Percentiles rank a stretch among this genome's conserved stretches.
These are phyloP conservation scores for Kuraishia molischiana DNA, from an alignment of 805 yeast species.

Conservation along the genomic window DNA sequence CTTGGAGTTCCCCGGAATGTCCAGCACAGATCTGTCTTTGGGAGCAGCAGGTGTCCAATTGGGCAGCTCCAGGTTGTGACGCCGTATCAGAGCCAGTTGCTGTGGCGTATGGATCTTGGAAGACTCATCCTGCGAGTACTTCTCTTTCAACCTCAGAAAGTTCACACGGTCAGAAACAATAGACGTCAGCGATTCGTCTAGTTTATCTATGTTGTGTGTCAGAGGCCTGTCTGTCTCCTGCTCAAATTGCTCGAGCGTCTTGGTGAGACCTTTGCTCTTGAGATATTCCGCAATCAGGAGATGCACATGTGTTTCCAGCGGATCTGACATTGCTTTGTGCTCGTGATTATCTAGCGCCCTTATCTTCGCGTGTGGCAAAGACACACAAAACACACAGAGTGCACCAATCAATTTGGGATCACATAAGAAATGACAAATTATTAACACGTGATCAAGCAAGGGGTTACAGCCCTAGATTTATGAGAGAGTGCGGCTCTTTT, in stretches of 20 bases:
- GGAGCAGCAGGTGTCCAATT: slow-evolving; percentile 17
- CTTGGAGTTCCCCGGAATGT: slow-evolving; percentile 7
- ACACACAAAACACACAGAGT: too few relatives aligned
- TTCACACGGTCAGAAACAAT: slow-evolving; percentile 24
- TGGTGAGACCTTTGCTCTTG: slow-evolving; percentile 31
- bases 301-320: slow-evolving; percentile 16
- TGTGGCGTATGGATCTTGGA: slow-evolving; percentile 11
- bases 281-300: slow-evolving; percentile 50
- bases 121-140: slow-evolving; percentile 3
- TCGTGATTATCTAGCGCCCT: too few relatives aligned
- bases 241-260: slow-evolving; percentile 40
- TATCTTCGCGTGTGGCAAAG: too few relatives aligned
- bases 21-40: not conserved
- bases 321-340: too few relatives aligned
- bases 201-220: slow-evolving; percentile 8
- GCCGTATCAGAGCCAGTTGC: slow-evolving; percentile 12
- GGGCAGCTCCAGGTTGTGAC: slow-evolving; percentile 11
- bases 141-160: slow-evolving; percentile 11
- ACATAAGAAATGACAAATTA: too few relatives aligned
- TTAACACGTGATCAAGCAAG: too few relatives aligned
- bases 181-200: slow-evolving; percentile 24
- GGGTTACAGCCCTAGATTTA: too few relatives aligned
- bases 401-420: too few relatives aligned
- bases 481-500: too few relatives aligned
- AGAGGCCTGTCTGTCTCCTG: slow-evolving; percentile 30